phyloP scores from a whole-genome alignment of 2,329 filamentous ascomycete species.

The Bipolaris cookei region DNA sequence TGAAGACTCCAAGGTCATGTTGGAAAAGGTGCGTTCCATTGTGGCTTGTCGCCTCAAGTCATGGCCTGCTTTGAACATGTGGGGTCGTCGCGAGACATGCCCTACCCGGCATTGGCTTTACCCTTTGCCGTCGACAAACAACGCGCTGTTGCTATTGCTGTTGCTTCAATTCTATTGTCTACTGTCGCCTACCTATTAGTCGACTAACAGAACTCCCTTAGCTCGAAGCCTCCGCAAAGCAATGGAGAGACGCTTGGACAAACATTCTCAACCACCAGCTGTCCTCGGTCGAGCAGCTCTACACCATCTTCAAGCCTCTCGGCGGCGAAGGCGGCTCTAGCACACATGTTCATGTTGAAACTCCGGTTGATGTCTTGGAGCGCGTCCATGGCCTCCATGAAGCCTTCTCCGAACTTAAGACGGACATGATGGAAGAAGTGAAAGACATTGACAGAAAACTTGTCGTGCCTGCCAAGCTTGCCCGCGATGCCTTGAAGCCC shows the following conservation, averaged over 20 bases:
- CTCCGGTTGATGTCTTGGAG: conserved; percentile 67
- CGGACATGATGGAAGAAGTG: conserved; percentile 74
- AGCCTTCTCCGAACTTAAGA: conserved; percentile 72
- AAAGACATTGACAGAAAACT: conserved; percentile 72
- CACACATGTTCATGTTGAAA: conserved; percentile 62
- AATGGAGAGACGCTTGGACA: conserved; percentile 81
- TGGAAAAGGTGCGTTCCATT: conserved; percentile 66
- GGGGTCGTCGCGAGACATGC: conserved; percentile 20
- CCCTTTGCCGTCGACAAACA: not conserved
- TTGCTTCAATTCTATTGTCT: not conserved
- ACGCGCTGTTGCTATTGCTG: not conserved
- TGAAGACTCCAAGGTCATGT: conserved; percentile 76
- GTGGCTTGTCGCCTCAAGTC: conserved; percentile 9
- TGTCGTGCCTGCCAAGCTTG: conserved; percentile 71
- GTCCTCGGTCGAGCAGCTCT: conserved; percentile 69
- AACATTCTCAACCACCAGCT: conserved; percentile 73
- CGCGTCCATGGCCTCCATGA: conserved; percentile 70
- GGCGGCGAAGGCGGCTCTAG: conserved; percentile 64
- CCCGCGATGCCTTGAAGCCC: conserved; percentile 71
- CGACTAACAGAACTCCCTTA: conserved; percentile 47
- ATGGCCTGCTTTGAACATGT: conserved; percentile 21
- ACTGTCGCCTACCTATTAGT: not conserved
- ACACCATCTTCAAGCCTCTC: conserved; percentile 78
- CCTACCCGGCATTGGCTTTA: not conserved
- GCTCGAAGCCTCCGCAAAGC: conserved; percentile 76